These are phyloP conservation scores for Trichosporon sp. DNA, from an alignment of 1,284 basidiomycete species.

Conservation along the genomic window DNA sequence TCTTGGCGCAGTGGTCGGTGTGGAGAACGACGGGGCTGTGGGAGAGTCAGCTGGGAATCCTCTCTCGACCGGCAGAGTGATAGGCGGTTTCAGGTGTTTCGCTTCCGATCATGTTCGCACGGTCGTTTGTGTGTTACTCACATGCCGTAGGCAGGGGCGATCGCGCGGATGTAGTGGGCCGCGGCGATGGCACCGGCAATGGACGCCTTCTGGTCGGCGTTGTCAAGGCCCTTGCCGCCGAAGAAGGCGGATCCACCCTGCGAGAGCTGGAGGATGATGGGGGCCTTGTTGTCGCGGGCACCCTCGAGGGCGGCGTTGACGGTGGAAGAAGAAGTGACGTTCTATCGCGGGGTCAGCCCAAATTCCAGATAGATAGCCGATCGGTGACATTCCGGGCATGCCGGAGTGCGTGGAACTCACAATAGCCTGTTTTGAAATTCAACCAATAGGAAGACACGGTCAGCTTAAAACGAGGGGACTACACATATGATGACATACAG, in stretches of 20 bases:
- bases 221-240: conserved; percentile 91
- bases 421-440: conserved; percentile 53
- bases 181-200: conserved; percentile 86
- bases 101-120: not conserved
- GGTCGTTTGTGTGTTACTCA: conserved; percentile 56
- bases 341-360: conserved; percentile 43
- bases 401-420: conserved; percentile 51
- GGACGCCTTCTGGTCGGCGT: conserved; percentile 90
- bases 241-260: conserved; percentile 96
- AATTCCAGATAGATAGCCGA: too few relatives aligned
- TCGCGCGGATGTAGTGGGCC: conserved; percentile 83
- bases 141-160: conserved; percentile 87
- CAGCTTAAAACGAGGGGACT: not conserved
- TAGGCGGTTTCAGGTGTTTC: not conserved
- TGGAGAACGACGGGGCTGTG: conserved; percentile 89
- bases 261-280: conserved; percentile 96
- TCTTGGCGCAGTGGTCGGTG: conserved; percentile 98
- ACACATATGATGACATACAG: conserved; percentile 56
- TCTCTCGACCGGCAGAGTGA: too few relatives aligned
- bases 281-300: conserved; percentile 87
- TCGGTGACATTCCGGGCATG: not conserved
- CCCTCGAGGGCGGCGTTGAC: conserved; percentile 84
- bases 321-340: conserved; percentile 80
- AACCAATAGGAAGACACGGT: not conserved
- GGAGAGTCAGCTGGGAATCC: not conserved